Base-by-base conservation (phyloP, 257 asterid species). In the Gynochthodes officinalis region DNA sequence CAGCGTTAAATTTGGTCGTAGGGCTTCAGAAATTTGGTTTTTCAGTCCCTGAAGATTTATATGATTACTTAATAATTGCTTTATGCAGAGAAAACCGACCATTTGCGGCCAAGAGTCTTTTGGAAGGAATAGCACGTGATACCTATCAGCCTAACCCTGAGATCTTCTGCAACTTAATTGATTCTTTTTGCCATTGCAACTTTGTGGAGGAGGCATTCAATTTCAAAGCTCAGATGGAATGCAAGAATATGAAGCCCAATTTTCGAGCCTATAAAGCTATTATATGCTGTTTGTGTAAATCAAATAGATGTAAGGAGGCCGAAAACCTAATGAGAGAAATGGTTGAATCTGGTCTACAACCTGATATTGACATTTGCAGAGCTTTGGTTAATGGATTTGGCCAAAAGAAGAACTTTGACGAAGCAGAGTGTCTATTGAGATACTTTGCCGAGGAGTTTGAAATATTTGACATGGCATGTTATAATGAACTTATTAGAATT, bases 61-160 rank as follows among this genome's bases (percentile, higher is more conserved):
- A 88, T 70, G 78, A 81, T 79, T 82, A 83, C 73, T 77, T 94
- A 76, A 78, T 89, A 28, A 54, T 86, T 77, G 86, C 90, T 74
- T 75, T 91, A 40, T 91, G 93, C 66, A 81, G 77, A 63, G 95
- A 94, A 50, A 85, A 84, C 73, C 75, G 94, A 44, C 97, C 98
- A 62, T 89, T 87, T 87, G 96, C 96, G 12, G 96, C 98, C 32
- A 91, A 82, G 81, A 85, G 86, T 63, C 83, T 94, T 46, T 44
- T 84, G 73, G 89, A 87, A 21, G 86, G 83, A 83, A 83, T 88
- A 76, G 64, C 80, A 52, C 62, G 64, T 69, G 72, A 82, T 33
- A 85, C 82, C 71, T 80, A 71, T 77, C 77, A 73, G 77, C 88
- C 86, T 25, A 75, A 76, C 53, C 83, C 69, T 69, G 89, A 83